Base-by-base conservation (phyloP, 2,329 filamentous ascomycete species). In the Pseudogymnoascus sp. region DNA sequence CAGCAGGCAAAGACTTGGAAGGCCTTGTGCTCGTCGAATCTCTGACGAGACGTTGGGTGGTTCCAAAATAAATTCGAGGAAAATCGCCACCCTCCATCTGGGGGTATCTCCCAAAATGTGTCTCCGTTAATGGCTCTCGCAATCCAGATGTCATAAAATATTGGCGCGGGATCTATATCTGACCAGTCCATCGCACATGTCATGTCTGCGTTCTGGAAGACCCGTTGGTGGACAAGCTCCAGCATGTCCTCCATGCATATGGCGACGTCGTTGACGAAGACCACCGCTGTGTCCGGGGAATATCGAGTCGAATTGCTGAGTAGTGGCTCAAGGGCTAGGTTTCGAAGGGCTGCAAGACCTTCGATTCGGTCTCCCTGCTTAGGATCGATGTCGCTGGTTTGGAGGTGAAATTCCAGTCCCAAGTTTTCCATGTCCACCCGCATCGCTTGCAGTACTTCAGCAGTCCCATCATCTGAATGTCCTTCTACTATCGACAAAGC, bases 1-100 rank as follows among this genome's bases (percentile, higher is more conserved):
- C 83, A 86, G 69, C 84, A 86, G 1, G 81, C 70, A 63, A 83
- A 86, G 0, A 85, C 82, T 67, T 85, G 84, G 62, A 85, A 80
- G 1, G 83, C 81, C n/a, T 72, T 70, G 22, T 73, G 69, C 0
- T 63, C 63, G 0, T 64, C 50, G 57, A 76, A 77, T 2, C 76
- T 70, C 1, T 62, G 50, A 6, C 65, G 71, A 2, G 77, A 70
- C 0, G 67, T 68, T 0, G 69, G 67, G 22, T 81, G 74, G 65
- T 81, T 80, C 75, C 77, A 81, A 65, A 86, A 85, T 2, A 84
- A 70, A 58, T 81, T 75, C 74, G 76, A 76, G 0, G 78, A 76
- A 16, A 67, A 72, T 20, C 78, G 66, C 80, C 80, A 84, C 62
- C 71, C 78, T 0, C 78, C 79, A 41, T 79, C 76, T 1, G 73